Evolutionary conservation across 2,329 filamentous ascomycete genomes (phyloP).

Genomic region (Microsporum audouinii): DNA sequence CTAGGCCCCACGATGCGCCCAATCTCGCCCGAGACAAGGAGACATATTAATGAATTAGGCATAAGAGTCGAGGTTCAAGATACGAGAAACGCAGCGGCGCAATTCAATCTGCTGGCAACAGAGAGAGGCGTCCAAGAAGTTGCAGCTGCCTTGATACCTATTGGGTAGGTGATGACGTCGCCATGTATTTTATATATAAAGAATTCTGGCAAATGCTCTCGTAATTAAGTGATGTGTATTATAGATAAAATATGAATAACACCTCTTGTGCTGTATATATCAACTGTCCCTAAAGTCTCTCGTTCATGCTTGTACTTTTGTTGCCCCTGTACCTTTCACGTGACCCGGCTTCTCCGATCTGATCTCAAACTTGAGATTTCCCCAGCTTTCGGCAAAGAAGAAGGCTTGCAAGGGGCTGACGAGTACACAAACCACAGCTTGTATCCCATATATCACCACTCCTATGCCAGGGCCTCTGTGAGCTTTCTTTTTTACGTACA

Average conservation of each 20-base stretch:
- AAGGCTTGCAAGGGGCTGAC: not conserved
- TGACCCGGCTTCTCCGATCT: not conserved
- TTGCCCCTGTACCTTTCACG: not conserved
- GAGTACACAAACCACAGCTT: not conserved
- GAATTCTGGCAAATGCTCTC: not conserved
- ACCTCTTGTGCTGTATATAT: not conserved
- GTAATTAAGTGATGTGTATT: not conserved
- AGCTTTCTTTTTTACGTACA: not conserved
- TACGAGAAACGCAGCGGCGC: slow-evolving; percentile 83
- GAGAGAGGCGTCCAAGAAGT: slow-evolving; percentile 78
- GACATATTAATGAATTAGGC: slow-evolving; percentile 62
- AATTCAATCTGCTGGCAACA: slow-evolving; percentile 91
- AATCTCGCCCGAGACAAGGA: slow-evolving; percentile 61
- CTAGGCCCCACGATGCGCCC: slow-evolving; percentile 65
- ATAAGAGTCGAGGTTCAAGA: slow-evolving; percentile 82
- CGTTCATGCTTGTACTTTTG: too few relatives aligned
- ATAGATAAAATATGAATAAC: not conserved
- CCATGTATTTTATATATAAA: not conserved
- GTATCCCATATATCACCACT: not conserved
- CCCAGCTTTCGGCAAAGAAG: not conserved
- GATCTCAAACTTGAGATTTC: not conserved
- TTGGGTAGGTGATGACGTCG: not conserved
- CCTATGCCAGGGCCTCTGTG: not conserved
- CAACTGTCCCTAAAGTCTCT: not conserved
- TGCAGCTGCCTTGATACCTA: slow-evolving; percentile 74